Evolutionary conservation across 1,139 yeast genomes (phyloP), one percentile per base, ranked within the genome.

Genomic region (Ogataea hybrid): DNA sequence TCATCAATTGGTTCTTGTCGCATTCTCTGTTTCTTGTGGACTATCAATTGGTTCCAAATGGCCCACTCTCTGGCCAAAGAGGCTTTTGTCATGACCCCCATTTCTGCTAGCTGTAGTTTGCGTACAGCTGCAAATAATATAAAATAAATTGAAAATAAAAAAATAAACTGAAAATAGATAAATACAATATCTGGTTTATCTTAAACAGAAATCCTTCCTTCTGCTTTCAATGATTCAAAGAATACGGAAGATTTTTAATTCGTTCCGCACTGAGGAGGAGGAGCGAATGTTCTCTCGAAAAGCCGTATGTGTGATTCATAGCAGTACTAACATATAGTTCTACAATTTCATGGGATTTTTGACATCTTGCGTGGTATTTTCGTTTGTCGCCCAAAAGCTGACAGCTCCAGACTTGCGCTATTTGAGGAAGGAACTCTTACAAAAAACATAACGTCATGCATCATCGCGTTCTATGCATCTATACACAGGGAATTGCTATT

Each of bases 201-300:
- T 6, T 6, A 18, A 4, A 18, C 20, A 18, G 6, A 18, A 18
- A 18, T 6, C 7, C 20, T 18, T 18, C n/a, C 18, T 18, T 7
- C 6, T 18, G 6, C 8, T 17, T 11, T 10, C 25, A 27, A 47
- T 55, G 53, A 48, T 58, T 17, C 59, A 55, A 10, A 50, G 53
- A 29, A 46, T 54, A 4, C 67, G 96, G 42, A 69, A 87, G 43
- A 82, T 87, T 37, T 87, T 87, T 61, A 83, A 90, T 32, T 83
- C 94, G 4, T 86, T 86, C 56, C 66, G 96, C 21, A 80, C 94
- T 2, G 95, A 85, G 52, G 95, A 87, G 52, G 95, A 87, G 56
- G 96, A 87, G 59, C 66, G 92, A 42, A 67, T 73, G 42, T 83
- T 81, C 54, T 85, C 95, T 0, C 69, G 96, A 38, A 74, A 76